Evolutionary conservation across 371 early-diverging fungal genomes (phyloP).

Genomic region (Nematocida sp.): DNA sequence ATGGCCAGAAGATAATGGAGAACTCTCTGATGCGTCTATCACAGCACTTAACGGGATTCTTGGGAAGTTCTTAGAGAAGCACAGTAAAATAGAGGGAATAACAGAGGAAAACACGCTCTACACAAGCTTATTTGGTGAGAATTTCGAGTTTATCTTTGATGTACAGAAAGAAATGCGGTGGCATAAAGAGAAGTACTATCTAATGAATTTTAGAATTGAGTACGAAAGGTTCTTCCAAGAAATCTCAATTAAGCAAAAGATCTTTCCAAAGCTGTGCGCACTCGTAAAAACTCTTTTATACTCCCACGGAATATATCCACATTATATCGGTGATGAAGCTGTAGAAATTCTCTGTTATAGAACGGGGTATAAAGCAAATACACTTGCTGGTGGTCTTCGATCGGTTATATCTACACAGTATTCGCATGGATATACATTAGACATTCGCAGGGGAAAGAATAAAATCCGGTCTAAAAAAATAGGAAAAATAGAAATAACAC

Average conservation of each 20-base stretch:
- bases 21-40: constrained; percentile 22
- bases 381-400: constrained; percentile 35
- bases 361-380: constrained; percentile 12
- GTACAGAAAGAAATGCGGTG: constrained; percentile 8
- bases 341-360: constrained; percentile 52
- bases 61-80: constrained; percentile 21
- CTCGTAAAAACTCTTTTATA: constrained; percentile 40
- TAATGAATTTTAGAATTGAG: constrained; percentile 40
- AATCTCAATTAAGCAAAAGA: neutral
- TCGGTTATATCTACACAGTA: constrained; percentile 49
- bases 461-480: constrained; percentile 25
- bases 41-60: constrained; percentile 51
- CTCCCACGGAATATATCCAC: constrained; percentile 52
- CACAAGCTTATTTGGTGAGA: neutral
- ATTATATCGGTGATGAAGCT: constrained; percentile 22
- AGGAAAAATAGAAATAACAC: constrained; percentile 30
- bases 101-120: constrained; percentile 21
- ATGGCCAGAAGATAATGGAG: constrained; percentile 38
- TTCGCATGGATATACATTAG: constrained; percentile 30
- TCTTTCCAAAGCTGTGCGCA: constrained; percentile 38
- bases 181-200: constrained; percentile 35
- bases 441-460: constrained; percentile 25
- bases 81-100: constrained; percentile 25
- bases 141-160: constrained; percentile 43
- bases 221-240: constrained; percentile 51